These are phyloP conservation scores for Fusarium albidum DNA, from an alignment of 2,329 filamentous ascomycete genomes.

Conservation along the genomic window DNA sequence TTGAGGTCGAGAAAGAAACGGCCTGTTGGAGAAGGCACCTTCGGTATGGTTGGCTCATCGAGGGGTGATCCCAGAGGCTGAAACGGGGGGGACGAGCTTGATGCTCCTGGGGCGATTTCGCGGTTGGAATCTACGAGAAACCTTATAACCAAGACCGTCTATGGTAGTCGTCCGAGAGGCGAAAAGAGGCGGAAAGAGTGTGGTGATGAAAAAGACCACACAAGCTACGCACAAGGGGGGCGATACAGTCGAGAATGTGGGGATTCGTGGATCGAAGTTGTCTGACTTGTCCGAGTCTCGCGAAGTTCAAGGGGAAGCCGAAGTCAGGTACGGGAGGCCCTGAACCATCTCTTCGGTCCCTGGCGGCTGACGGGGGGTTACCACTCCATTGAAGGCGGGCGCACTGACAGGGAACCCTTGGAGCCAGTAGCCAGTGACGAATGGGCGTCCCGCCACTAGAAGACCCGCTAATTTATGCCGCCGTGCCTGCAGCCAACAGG, in stretches of 20 bases:
- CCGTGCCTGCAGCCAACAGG: conserved; percentile 26
- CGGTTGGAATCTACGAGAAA: conserved; percentile 31
- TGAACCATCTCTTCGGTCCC: conserved; percentile 15
- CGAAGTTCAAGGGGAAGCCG: conserved; percentile 37
- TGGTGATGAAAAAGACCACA: conserved; percentile 8
- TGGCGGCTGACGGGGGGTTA: conserved; percentile 4
- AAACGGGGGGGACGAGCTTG: conserved; percentile 23
- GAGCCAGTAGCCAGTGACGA: conserved; percentile 17
- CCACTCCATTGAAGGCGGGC: conserved; percentile 20
- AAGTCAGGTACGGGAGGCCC: conserved; percentile 15
- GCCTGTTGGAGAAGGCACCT: conserved; percentile 27
- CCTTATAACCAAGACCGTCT: conserved; percentile 23
- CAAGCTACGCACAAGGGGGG: conserved; percentile 13
- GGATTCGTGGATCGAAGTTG: conserved; percentile 33
- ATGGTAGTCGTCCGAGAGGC: background rate
- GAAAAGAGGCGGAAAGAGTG: conserved; percentile 1
- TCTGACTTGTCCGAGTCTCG: conserved; percentile 29
- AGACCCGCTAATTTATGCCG: conserved; percentile 29
- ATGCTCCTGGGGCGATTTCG: conserved; percentile 27
- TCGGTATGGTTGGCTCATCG: conserved; percentile 31
- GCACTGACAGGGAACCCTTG: conserved; percentile 17
- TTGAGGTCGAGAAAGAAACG: conserved; percentile 15
- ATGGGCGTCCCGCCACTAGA: background rate
- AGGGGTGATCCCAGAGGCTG: conserved; percentile 35
- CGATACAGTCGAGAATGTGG: conserved; percentile 31